phyloP scores from a whole-genome alignment of 306 rosid species.

The Mimosa pudica region DNA sequence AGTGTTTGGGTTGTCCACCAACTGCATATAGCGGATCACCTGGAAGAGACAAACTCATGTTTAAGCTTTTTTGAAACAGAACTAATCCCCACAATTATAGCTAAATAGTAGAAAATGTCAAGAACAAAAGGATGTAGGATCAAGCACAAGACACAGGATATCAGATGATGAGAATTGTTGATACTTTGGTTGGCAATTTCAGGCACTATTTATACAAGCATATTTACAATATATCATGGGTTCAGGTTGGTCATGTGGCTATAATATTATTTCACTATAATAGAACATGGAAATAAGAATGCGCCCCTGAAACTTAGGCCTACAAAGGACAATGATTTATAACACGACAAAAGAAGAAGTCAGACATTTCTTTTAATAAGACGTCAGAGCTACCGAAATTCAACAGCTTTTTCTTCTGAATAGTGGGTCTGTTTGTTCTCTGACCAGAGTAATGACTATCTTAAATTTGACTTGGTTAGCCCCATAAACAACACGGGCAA shows the following conservation, averaged over 20 bases:
- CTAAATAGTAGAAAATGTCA: background rate
- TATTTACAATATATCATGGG: background rate
- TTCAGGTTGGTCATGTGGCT: background rate
- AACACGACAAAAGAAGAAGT: background rate
- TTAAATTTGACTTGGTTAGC: constrained; percentile 20
- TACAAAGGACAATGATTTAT: background rate
- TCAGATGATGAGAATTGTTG: background rate
- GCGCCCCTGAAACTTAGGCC: background rate
- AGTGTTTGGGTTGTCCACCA: constrained; percentile 78
- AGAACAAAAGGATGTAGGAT: background rate
- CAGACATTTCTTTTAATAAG: background rate
- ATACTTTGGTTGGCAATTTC: background rate
- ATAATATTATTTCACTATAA: background rate
- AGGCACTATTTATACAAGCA: background rate
- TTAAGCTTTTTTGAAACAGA: background rate
- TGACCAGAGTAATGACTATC: background rate
- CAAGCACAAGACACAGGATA: background rate
- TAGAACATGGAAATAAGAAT: background rate
- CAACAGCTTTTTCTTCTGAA: background rate
- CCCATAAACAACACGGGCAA: background rate
- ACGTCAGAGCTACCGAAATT: background rate
- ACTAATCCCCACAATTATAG: background rate
- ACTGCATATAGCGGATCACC: constrained; percentile 86
- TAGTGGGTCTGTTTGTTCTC: background rate
- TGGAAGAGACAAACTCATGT: constrained; percentile 27